phyloP scores from a whole-genome alignment of 2,329 filamentous ascomycete species.

The Zalaria sp. region DNA sequence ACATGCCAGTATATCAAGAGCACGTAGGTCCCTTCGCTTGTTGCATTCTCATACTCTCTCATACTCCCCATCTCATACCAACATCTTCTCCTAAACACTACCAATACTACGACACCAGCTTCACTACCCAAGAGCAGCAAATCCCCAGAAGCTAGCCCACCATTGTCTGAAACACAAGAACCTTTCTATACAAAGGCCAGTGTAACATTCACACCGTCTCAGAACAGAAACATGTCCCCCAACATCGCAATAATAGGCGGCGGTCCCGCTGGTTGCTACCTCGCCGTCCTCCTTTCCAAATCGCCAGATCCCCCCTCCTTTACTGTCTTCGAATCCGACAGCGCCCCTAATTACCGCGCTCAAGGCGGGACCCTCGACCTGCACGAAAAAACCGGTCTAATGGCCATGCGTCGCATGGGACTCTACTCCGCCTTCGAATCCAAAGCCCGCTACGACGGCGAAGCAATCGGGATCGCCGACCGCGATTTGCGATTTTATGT shows the following conservation, averaged over 20 bases:
- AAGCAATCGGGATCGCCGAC: slow-evolving; percentile 27
- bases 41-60: no score
- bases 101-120: no score
- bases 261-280: slow-evolving; percentile 20
- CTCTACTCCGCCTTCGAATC: slow-evolving; percentile 20
- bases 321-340: slow-evolving; percentile 20
- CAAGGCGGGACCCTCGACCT: slow-evolving; percentile 25
- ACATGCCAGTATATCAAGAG: no score
- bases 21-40: no score
- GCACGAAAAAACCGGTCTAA: slow-evolving; percentile 18
- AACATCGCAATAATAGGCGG: slow-evolving; percentile 23
- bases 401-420: slow-evolving; percentile 17
- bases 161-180: no score
- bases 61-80: no score
- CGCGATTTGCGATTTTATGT: slow-evolving; percentile 21
- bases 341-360: slow-evolving; percentile 12
- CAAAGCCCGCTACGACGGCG: slow-evolving; percentile 26
- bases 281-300: slow-evolving; percentile 20
- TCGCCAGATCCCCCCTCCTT: slow-evolving; percentile 8
- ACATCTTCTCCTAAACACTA: no score
- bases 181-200: no score
- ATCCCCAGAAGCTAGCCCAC: no score
- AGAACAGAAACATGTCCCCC: neutral
- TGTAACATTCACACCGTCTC: no score
- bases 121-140: no score